phyloP scores from a whole-genome alignment of 2,329 filamentous ascomycete genomes.

The Phoma herbarum region DNA sequence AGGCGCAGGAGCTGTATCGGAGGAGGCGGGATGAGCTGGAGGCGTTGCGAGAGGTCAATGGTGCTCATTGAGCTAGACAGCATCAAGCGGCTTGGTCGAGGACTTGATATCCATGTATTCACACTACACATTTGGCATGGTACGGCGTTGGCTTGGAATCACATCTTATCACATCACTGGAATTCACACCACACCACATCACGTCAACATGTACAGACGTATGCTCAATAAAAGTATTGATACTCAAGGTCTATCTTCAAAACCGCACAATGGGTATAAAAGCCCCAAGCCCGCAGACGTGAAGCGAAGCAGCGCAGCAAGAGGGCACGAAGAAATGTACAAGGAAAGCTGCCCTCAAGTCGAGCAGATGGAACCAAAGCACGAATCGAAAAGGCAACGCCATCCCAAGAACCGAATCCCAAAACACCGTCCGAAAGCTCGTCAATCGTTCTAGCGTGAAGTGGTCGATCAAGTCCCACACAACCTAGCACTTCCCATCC shows the following conservation, averaged over 20 bases:
- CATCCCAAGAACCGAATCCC: not conserved
- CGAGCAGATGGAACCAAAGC: not conserved
- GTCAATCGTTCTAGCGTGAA: constrained; percentile 3
- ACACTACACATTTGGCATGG: not conserved
- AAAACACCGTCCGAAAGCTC: constrained; percentile 11
- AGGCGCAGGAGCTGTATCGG: constrained; percentile 88
- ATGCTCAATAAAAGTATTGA: not conserved
- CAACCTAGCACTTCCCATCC: constrained; percentile 41
- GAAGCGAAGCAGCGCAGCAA: not conserved
- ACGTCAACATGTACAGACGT: not conserved
- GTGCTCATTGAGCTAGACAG: constrained; percentile 39
- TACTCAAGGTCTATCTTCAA: constrained; percentile 14
- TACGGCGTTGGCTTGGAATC: not conserved
- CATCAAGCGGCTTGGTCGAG: not conserved
- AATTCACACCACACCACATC: not conserved
- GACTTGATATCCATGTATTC: constrained; percentile 8
- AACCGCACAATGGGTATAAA: constrained; percentile 20
- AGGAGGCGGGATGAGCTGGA: constrained; percentile 79
- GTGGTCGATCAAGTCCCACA: too few species aligned
- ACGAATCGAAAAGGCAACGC: constrained; percentile 5
- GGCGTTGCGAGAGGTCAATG: constrained; percentile 58
- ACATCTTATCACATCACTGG: not conserved
- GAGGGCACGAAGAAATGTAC: constrained; percentile 15
- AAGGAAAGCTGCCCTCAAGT: constrained; percentile 5
- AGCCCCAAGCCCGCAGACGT: not conserved